Conservation (phyloP, 192 early-diverging fungal species). For the Coemansia sp. region DNA sequence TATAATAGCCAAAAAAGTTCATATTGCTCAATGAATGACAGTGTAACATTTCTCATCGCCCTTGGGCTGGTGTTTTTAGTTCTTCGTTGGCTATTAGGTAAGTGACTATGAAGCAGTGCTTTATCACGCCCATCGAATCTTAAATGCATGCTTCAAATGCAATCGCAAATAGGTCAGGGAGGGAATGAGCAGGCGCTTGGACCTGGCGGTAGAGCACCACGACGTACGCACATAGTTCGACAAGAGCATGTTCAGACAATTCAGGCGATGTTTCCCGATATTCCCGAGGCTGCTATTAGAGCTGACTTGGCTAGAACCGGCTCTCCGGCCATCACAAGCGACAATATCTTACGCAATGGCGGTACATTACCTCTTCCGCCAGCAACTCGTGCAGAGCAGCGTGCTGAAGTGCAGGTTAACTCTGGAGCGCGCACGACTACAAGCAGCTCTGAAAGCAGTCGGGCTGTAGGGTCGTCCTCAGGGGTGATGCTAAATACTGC, state of each 20-base stretch:
- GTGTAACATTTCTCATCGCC: slow-evolving; percentile 40
- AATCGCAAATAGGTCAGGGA: slow-evolving; percentile 25
- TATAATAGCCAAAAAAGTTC: no score
- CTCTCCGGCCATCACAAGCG: slow-evolving; percentile 76
- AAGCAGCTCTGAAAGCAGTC: background rate
- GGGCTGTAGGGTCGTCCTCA: slow-evolving; percentile 10
- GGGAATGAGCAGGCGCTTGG: slow-evolving; percentile 28
- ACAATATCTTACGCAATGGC: slow-evolving; percentile 71
- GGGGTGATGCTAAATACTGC: slow-evolving; percentile 34
- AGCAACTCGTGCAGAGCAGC: slow-evolving; percentile 24
- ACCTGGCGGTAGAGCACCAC: slow-evolving; percentile 14
- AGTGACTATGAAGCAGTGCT: background rate
- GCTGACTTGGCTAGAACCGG: slow-evolving; percentile 76
- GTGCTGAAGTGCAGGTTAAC: slow-evolving; percentile 5
- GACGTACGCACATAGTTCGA: slow-evolving; percentile 37
- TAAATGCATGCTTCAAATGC: background rate
- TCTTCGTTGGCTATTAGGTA: slow-evolving; percentile 47
- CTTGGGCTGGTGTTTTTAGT: slow-evolving; percentile 47
- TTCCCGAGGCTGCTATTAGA: slow-evolving; percentile 70
- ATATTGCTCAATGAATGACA: slow-evolving; percentile 37
- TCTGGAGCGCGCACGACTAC: background rate
- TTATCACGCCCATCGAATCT: background rate
- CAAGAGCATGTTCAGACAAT: slow-evolving; percentile 64
- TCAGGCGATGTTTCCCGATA: slow-evolving; percentile 78
- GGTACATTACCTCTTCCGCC: slow-evolving; percentile 43